A percentile compares a stretch with the other conserved stretches of the same genome.
phyloP scores from a whole-genome alignment of 164 flowering plant genomes.

The Protea cynaroides region DNA sequence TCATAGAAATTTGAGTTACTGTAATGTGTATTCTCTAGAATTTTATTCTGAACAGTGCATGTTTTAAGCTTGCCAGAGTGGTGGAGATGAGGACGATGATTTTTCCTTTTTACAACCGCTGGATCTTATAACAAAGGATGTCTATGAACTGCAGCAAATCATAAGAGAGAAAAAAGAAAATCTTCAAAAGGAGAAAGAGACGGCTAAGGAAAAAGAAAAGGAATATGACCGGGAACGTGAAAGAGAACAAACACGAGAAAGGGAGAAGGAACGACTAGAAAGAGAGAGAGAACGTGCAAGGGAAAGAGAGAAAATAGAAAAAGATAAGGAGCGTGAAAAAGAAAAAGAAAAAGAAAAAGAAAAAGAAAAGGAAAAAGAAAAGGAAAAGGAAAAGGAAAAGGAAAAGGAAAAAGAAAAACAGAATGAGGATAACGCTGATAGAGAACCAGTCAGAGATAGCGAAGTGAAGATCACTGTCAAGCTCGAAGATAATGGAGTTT shows the following conservation, averaged over 20 bases:
- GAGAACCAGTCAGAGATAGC: conserved; percentile 33
- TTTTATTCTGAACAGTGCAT: conserved; percentile 25
- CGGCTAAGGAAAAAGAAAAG: conserved; percentile 43
- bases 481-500: conserved; percentile 47
- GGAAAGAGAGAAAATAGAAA: conserved; percentile 20
- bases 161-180: conserved; percentile 68
- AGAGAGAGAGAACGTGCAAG: background rate
- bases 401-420: conserved; percentile 32
- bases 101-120: conserved; percentile 84
- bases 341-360: conserved; percentile 39
- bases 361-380: conserved; percentile 29
- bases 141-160: conserved; percentile 60
- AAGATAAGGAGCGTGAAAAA: conserved; percentile 17
- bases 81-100: conserved; percentile 82
- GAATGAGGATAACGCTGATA: conserved; percentile 36
- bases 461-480: conserved; percentile 40
- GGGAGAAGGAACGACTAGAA: conserved; percentile 15
- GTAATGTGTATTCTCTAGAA: background rate
- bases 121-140: conserved; percentile 93
- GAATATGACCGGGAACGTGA: conserved; percentile 16
- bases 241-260: conserved; percentile 3
- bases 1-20: background rate
- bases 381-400: conserved; percentile 2
- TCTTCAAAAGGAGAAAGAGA: conserved; percentile 47
- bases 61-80: conserved; percentile 47